Conservation (phyloP, 2,329 filamentous ascomycete species). For the Emericellopsis atlantica region DNA sequence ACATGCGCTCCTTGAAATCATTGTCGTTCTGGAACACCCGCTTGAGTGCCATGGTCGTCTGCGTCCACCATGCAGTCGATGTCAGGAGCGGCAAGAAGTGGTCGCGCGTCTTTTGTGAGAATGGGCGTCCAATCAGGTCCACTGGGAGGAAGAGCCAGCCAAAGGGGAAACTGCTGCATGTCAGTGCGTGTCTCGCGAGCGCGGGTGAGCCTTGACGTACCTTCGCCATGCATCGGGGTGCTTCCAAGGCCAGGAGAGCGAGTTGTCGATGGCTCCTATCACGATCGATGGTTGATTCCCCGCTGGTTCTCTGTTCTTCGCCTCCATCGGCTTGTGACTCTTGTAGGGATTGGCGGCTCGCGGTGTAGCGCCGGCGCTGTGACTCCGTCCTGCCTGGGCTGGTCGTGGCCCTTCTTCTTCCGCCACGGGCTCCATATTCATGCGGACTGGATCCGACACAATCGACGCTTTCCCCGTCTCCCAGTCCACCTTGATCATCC, state of each 20-base stretch:
- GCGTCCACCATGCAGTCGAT: constrained; percentile 92
- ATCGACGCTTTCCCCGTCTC: constrained; percentile 73
- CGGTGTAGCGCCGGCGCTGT: constrained; percentile 15
- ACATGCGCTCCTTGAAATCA: constrained; percentile 98
- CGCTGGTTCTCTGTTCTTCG: constrained; percentile 37
- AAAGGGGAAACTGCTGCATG: constrained; percentile 66
- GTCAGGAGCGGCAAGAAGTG: constrained; percentile 95
- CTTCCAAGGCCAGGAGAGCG: constrained; percentile 97
- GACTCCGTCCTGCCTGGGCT: not conserved
- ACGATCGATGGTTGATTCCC: constrained; percentile 47
- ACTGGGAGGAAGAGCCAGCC: constrained; percentile 97
- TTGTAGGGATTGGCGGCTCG: constrained; percentile 54
- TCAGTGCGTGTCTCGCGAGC: not conserved
- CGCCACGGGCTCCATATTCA: constrained; percentile 45
- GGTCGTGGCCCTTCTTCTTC: constrained; percentile 14
- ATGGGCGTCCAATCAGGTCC: constrained; percentile 88
- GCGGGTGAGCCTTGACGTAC: constrained; percentile 14
- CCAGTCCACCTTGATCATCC: constrained; percentile 98
- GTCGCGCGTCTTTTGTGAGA: constrained; percentile 83
- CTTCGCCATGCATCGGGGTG: constrained; percentile 80
- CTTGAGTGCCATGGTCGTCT: constrained; percentile 78
- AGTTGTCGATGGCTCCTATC: constrained; percentile 94
- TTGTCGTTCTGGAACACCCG: constrained; percentile 82
- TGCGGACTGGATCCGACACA: constrained; percentile 61
- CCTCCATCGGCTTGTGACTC: constrained; percentile 74